Evolutionary conservation across 257 asterid genomes (phyloP).

Genomic region (Scutellaria baicalensis): DNA sequence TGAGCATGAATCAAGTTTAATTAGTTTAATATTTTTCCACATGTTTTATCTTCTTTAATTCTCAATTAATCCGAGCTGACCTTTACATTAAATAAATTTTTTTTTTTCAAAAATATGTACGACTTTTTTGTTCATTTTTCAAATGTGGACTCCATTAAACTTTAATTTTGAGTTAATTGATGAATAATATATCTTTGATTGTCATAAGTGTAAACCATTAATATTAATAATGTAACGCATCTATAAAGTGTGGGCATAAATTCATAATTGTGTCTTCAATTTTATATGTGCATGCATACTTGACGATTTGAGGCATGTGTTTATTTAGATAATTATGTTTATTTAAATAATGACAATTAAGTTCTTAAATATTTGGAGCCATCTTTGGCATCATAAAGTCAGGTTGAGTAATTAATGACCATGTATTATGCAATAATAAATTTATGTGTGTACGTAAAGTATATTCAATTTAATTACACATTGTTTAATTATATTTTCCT

Average conservation of each 20-base stretch:
- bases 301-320: neutral
- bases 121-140: no score
- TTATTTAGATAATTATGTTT: neutral
- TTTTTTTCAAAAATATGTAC: no score
- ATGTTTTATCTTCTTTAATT: no score
- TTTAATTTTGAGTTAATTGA: neutral
- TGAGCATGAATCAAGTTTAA: no score
- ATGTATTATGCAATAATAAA: neutral
- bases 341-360: neutral
- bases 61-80: no score
- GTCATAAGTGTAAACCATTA: neutral
- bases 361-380: neutral
- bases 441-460: neutral
- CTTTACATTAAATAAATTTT: no score
- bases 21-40: no score
- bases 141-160: neutral
- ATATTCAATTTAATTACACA: no score
- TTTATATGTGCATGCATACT: neutral
- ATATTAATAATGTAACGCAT: neutral
- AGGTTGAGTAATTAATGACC: neutral
- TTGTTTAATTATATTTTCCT: neutral
- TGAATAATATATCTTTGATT: neutral
- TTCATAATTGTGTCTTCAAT: slow-evolving; percentile 2
- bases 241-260: neutral
- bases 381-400: neutral